These are phyloP conservation scores for Talaromyces liani DNA, from an alignment of 495 filamentous ascomycete species.

Conservation along the genomic window DNA sequence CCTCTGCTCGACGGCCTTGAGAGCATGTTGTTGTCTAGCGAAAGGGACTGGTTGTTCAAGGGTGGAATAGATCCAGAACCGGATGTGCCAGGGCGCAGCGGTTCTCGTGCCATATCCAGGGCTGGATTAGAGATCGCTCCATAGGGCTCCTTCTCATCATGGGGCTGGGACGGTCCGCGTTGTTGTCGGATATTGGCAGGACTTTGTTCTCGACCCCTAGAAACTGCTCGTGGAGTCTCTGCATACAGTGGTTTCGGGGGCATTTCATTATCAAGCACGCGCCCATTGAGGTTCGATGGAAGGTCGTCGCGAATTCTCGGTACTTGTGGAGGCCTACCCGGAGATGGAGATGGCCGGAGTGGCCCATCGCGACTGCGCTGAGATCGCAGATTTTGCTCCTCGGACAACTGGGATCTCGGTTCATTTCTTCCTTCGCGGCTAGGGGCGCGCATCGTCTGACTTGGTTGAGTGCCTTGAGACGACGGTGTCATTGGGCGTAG, in stretches of 20 bases:
- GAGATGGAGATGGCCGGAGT: slow-evolving; percentile 29
- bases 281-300: slow-evolving; percentile 1
- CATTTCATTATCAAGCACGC: not conserved
- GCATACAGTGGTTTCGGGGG: not conserved
- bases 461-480: slow-evolving; percentile 8
- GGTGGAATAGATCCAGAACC: not conserved
- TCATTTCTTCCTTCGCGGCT: slow-evolving; percentile 33
- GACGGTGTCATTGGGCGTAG: slow-evolving; percentile 24
- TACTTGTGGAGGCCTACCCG: not conserved
- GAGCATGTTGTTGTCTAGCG: not conserved
- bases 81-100: slow-evolving; percentile 2
- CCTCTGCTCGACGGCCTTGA: slow-evolving; percentile 9
- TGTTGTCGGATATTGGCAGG: slow-evolving; percentile 15
- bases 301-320: not conserved
- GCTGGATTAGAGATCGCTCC: slow-evolving; percentile 12
- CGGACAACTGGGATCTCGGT: slow-evolving; percentile 27
- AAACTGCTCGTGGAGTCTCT: not conserved
- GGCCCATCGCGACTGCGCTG: slow-evolving; percentile 42
- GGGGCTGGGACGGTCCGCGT: slow-evolving; percentile 20
- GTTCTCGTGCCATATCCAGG: slow-evolving; percentile 3
- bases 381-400: slow-evolving; percentile 33
- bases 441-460: slow-evolving; percentile 17
- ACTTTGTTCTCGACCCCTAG: slow-evolving; percentile 3
- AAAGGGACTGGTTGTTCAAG: not conserved
- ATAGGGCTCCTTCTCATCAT: slow-evolving; percentile 19